phyloP scores from a whole-genome alignment of 1,284 basidiomycete genomes.

The Irpex sp. region DNA sequence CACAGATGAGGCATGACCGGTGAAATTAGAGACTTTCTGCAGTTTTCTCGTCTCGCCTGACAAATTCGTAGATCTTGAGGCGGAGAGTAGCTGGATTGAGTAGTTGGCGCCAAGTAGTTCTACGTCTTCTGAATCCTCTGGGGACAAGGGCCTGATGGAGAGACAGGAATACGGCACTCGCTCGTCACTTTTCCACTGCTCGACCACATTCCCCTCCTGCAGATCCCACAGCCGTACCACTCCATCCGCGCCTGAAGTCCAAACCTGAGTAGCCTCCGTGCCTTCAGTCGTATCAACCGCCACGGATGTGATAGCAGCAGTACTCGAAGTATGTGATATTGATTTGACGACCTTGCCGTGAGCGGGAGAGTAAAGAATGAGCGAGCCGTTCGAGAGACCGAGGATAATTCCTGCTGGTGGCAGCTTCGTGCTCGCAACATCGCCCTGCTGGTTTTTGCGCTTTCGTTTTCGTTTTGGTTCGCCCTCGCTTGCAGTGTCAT shows the following conservation, averaged over 20 bases:
- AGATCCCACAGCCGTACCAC: slow-evolving; percentile 54
- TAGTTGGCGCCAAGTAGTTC: slow-evolving; percentile 56
- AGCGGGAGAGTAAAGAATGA: slow-evolving; percentile 52
- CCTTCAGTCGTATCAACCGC: slow-evolving; percentile 25
- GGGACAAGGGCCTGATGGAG: slow-evolving; percentile 32
- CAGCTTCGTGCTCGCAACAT: slow-evolving; percentile 5
- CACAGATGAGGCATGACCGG: slow-evolving; percentile 62
- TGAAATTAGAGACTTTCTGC: slow-evolving; percentile 45
- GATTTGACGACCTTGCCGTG: slow-evolving; percentile 51
- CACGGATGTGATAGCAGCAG: slow-evolving; percentile 46
- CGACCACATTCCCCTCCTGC: slow-evolving; percentile 40
- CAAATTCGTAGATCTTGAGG: slow-evolving; percentile 15
- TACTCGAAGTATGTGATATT: slow-evolving; percentile 48
- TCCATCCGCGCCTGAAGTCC: slow-evolving; percentile 56
- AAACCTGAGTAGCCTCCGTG: slow-evolving; percentile 24
- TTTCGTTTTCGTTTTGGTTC: slow-evolving; percentile 40
- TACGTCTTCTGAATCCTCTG: slow-evolving; percentile 27
- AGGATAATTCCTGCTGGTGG: slow-evolving; percentile 43
- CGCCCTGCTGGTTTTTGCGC: slow-evolving; percentile 16
- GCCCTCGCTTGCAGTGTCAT: slow-evolving; percentile 28
- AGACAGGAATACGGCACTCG: slow-evolving; percentile 52
- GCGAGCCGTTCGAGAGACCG: slow-evolving; percentile 52
- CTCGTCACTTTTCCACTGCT: slow-evolving; percentile 49
- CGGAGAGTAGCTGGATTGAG: slow-evolving; percentile 48
- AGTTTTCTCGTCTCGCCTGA: slow-evolving; percentile 35